Conservation (phyloP, 2,329 filamentous ascomycete genomes). For the Diaporthe capsici region DNA sequence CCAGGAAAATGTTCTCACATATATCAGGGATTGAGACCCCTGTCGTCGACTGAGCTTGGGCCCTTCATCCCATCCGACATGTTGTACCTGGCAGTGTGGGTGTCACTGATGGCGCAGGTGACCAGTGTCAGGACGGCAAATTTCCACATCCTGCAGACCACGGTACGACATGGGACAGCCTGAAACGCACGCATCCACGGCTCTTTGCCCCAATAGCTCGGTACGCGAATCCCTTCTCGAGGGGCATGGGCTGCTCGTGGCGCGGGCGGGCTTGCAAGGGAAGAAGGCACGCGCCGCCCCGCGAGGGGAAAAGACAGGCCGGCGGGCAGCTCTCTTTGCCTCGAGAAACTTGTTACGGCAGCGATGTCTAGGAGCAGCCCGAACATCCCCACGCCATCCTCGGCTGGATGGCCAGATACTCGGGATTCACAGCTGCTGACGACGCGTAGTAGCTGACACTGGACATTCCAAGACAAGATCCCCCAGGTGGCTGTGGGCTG, state of each 20-base stretch:
- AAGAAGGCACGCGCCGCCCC: constrained; percentile 16
- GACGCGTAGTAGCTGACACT: constrained; percentile 12
- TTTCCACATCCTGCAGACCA: constrained; percentile 38
- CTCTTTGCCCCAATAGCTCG: constrained; percentile 21
- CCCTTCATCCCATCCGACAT: constrained; percentile 29
- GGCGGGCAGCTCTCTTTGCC: constrained; percentile 11
- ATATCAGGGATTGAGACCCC: constrained; percentile 38
- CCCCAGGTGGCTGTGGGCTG: constrained; percentile 2
- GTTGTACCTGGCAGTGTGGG: constrained; percentile 31
- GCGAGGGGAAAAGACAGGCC: not conserved
- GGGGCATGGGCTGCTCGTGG: constrained; percentile 17
- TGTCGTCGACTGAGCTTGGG: constrained; percentile 37
- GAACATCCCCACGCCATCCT: constrained; percentile 1
- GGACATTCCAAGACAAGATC: constrained; percentile 9
- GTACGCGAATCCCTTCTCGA: constrained; percentile 14
- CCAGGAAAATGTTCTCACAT: constrained; percentile 19
- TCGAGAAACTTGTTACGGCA: not conserved
- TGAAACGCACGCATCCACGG: constrained; percentile 25
- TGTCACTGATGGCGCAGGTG: constrained; percentile 35
- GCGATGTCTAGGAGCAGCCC: constrained; percentile 10
- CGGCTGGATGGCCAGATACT: not conserved
- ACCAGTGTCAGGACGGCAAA: constrained; percentile 28
- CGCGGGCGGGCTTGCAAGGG: constrained; percentile 8
- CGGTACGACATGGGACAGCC: constrained; percentile 36
- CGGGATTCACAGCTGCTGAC: constrained; percentile 28